Percentiles rank a stretch among this genome's conserved stretches.
These are phyloP conservation scores for Austroboletus eburneus DNA, from an alignment of 768 basidiomycete genomes.

Conservation along the genomic window DNA sequence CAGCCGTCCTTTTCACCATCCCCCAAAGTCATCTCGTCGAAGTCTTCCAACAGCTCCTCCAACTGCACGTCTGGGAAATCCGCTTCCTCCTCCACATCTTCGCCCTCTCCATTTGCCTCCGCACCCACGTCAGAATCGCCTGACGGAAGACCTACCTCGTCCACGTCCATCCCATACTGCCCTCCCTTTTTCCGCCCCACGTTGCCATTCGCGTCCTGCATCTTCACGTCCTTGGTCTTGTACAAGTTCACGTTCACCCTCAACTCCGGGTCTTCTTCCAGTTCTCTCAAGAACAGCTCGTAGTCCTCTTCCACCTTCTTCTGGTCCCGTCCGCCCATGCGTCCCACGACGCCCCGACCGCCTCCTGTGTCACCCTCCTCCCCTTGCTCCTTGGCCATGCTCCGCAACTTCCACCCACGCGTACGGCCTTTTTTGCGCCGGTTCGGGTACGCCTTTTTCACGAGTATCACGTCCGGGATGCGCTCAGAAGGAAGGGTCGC, in stretches of 20 bases:
- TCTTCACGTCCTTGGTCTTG: slow-evolving; percentile 56
- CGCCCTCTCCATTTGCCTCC: slow-evolving; percentile 27
- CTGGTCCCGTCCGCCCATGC: slow-evolving; percentile 85
- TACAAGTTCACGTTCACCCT: slow-evolving; percentile 85
- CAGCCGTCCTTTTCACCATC: slow-evolving; percentile 27
- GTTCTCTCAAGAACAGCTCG: slow-evolving; percentile 88
- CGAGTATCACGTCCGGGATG: slow-evolving; percentile 88
- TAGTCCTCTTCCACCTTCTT: slow-evolving; percentile 96
- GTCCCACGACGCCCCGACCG: slow-evolving; percentile 82
- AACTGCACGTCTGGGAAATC: slow-evolving; percentile 88
- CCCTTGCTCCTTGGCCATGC: slow-evolving; percentile 88
- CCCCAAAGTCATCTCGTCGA: slow-evolving; percentile 85
- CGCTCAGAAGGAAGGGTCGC: slow-evolving; percentile 59
- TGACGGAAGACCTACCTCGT: slow-evolving; percentile 37
- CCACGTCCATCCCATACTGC: slow-evolving; percentile 60
- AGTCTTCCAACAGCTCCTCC: slow-evolving; percentile 85
- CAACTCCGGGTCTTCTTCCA: slow-evolving; percentile 94
- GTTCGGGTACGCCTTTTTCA: slow-evolving; percentile 95
- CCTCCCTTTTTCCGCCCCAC: slow-evolving; percentile 21
- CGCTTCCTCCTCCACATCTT: slow-evolving; percentile 59
- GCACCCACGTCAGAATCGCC: slow-evolving; percentile 11
- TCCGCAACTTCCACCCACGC: slow-evolving; percentile 83
- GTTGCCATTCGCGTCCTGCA: slow-evolving; percentile 42
- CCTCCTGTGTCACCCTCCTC: slow-evolving; percentile 79
- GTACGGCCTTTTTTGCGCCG: slow-evolving; percentile 85